Conservation (phyloP, 176 grass and related monocot genomes). For the Carex cristatella region DNA sequence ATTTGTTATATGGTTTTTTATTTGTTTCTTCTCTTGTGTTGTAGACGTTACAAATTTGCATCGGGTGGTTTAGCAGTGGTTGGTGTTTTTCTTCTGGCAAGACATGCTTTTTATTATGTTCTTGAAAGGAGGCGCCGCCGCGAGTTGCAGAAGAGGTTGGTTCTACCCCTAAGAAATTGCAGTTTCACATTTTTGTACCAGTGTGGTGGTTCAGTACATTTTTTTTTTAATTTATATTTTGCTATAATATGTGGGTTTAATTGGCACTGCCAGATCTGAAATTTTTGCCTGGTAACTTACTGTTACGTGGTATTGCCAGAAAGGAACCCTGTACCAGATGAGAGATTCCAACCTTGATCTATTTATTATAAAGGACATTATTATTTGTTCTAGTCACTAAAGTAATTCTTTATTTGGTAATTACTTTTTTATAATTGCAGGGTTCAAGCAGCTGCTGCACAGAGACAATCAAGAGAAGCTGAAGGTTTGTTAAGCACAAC, state of each 20-base stretch:
- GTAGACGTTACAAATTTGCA: slow-evolving; percentile 78
- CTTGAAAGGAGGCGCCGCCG: slow-evolving; percentile 50
- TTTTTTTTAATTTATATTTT: not conserved
- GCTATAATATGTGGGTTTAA: not conserved
- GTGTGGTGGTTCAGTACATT: not conserved
- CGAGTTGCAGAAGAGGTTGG: slow-evolving; percentile 81
- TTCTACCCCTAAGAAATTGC: not conserved
- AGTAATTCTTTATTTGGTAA: not conserved
- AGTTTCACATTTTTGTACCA: not conserved
- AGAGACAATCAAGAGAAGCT: slow-evolving; percentile 69
- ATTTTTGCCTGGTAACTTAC: not conserved
- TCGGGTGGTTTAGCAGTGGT: slow-evolving; percentile 83
- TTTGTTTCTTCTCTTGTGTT: slow-evolving; percentile 13
- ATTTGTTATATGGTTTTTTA: not conserved
- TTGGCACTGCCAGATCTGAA: not conserved
- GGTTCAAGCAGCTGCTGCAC: slow-evolving; percentile 80
- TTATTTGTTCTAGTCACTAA: not conserved
- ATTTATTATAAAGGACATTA: not conserved
- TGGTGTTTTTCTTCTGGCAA: slow-evolving; percentile 81
- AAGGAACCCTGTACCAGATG: not conserved
- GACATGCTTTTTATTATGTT: slow-evolving; percentile 72
- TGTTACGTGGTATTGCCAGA: not conserved
- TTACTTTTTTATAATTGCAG: slow-evolving; percentile 32
- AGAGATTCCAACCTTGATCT: not conserved
- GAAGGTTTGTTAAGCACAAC: slow-evolving; percentile 53